These are phyloP conservation scores for Sechiopsis laciniata DNA, from an alignment of 306 rosid genomes.

Conservation along the genomic window DNA sequence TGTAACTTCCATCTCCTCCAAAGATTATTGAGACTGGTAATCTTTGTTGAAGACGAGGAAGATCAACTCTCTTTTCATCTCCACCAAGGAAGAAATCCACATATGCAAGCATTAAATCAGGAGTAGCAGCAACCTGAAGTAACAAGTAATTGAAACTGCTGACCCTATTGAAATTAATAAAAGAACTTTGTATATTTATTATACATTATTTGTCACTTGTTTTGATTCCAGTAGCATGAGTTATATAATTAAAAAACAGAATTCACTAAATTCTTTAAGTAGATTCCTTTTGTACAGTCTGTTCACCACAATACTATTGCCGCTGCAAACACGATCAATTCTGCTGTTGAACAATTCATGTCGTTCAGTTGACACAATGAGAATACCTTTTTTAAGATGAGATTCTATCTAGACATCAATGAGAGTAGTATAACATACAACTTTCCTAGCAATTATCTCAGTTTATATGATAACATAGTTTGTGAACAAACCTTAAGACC, in stretches of 20 bases:
- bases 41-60: constrained; percentile 75
- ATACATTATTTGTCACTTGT: not conserved
- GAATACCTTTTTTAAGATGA: too few relatives aligned
- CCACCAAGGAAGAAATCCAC: constrained; percentile 93
- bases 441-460: not conserved
- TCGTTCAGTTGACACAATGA: not conserved
- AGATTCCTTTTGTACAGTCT: not conserved
- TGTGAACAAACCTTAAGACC: constrained; percentile 38
- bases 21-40: constrained; percentile 76
- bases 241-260: not conserved
- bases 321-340: not conserved
- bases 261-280: not conserved
- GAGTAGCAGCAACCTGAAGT: constrained; percentile 74
- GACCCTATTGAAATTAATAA: not conserved
- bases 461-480: too few relatives aligned
- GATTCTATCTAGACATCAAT: too few relatives aligned
- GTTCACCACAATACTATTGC: not conserved
- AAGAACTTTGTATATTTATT: not conserved
- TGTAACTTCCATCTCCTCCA: constrained; percentile 97
- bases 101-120: constrained; percentile 88
- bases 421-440: not conserved
- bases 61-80: constrained; percentile 83
- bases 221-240: not conserved
- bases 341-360: not conserved
- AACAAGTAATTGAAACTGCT: not conserved